Conservation (phyloP, 2,329 filamentous ascomycete species). For the Zopfia rhizophila region DNA sequence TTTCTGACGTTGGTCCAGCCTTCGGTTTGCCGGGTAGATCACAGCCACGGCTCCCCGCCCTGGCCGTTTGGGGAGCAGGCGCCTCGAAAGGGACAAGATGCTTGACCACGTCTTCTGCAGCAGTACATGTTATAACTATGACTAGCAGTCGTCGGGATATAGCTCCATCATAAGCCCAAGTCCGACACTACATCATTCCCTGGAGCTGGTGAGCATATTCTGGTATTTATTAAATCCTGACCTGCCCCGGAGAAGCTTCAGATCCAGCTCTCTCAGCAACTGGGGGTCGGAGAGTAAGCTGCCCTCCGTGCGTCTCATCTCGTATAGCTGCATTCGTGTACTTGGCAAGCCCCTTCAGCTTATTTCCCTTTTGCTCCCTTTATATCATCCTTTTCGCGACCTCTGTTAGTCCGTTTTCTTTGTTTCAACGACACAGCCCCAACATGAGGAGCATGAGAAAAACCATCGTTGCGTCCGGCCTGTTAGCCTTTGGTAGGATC, state of each 20-base stretch:
- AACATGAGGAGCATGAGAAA: conserved; percentile 25
- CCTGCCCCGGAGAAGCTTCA: not conserved
- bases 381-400: conserved; percentile 1
- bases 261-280: too few relatives aligned
- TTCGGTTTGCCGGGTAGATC: conserved; percentile 19
- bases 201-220: not conserved
- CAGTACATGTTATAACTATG: conserved; percentile 10
- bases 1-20: conserved; percentile 30
- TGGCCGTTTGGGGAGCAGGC: conserved; percentile 31
- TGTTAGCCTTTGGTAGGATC: conserved; percentile 40
- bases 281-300: not conserved
- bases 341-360: conserved; percentile 10
- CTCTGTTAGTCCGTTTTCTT: conserved; percentile 11
- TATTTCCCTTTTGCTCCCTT: not conserved
- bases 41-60: conserved; percentile 41
- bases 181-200: conserved; percentile 2
- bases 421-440: conserved; percentile 7
- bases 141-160: not conserved
- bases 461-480: conserved; percentile 26
- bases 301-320: not conserved
- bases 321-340: conserved; percentile 3
- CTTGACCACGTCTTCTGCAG: conserved; percentile 9
- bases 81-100: conserved; percentile 12
- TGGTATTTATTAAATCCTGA: conserved; percentile 6
- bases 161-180: not conserved